Conservation (phyloP, 257 asterid species). For the Solanum sejunctum region DNA sequence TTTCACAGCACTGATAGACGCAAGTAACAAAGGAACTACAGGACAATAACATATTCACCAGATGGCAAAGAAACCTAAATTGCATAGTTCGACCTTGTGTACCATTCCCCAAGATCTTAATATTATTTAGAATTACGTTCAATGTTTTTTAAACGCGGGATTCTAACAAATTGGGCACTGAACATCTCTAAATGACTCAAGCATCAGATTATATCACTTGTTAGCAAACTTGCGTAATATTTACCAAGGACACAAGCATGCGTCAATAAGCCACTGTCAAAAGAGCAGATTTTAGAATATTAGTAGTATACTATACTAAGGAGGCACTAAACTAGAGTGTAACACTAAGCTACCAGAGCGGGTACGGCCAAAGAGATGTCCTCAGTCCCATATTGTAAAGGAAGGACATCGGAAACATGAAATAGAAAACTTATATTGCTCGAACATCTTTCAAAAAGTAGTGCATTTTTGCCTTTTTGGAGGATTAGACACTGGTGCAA, state of each 20-base stretch:
- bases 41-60: not conserved
- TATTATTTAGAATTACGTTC: not conserved
- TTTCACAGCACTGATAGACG: not conserved
- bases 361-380: not conserved
- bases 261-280: not conserved
- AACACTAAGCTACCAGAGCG: not conserved
- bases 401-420: not conserved
- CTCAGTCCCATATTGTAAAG: not conserved
- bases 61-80: not conserved
- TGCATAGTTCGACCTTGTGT: not conserved
- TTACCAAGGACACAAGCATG: not conserved
- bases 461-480: not conserved
- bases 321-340: not conserved
- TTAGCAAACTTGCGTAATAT: not conserved
- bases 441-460: not conserved
- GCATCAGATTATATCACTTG: not conserved
- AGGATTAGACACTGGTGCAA: not conserved
- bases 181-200: not conserved
- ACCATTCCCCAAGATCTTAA: not conserved
- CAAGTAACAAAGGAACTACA: not conserved
- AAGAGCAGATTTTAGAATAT: not conserved
- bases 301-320: not conserved
- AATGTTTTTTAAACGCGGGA: not conserved
- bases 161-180: not conserved
- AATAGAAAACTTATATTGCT: not conserved